Evolutionary conservation across 176 grass and related monocot genomes (phyloP).

Genomic region (Carex kokanica): DNA sequence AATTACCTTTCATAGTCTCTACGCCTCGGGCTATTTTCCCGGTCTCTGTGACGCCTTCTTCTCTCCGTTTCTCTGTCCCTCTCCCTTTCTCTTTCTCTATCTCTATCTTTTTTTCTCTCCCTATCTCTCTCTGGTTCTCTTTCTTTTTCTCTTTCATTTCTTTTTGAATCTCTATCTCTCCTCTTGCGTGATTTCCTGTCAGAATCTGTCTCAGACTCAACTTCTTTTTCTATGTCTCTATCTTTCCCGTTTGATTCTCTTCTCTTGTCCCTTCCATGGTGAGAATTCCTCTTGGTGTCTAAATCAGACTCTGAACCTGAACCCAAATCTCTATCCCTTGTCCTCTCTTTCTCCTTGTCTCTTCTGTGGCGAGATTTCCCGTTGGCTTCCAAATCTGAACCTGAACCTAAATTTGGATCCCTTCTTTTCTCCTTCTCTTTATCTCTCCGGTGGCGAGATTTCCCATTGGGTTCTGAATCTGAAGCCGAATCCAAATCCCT

Average conservation of each 20-base stretch:
- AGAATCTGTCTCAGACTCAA: constrained; percentile 17
- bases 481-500: background rate
- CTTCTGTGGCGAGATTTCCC: background rate
- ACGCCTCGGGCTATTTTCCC: background rate
- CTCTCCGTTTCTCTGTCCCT: constrained; percentile 16
- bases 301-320: background rate
- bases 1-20: constrained; percentile 24
- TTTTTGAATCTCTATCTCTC: constrained; percentile 7
- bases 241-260: constrained; percentile 17
- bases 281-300: background rate
- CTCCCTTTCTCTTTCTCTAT: background rate
- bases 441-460: background rate
- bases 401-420: background rate
- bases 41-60: constrained; percentile 21
- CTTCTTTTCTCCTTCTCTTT: background rate
- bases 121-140: constrained; percentile 21
- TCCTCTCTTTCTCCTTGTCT: constrained; percentile 4
- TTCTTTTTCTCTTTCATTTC: constrained; percentile 10
- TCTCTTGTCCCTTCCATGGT: background rate
- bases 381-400: background rate
- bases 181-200: constrained; percentile 12
- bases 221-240: constrained; percentile 17
- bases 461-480: constrained; percentile 1
- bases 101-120: background rate
- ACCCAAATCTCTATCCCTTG: background rate